Evolutionary conservation across 129 eudicot species (phyloP), one percentile per base, ranked within the genome.

Genomic region (Helichrysum umbraculigerum): DNA sequence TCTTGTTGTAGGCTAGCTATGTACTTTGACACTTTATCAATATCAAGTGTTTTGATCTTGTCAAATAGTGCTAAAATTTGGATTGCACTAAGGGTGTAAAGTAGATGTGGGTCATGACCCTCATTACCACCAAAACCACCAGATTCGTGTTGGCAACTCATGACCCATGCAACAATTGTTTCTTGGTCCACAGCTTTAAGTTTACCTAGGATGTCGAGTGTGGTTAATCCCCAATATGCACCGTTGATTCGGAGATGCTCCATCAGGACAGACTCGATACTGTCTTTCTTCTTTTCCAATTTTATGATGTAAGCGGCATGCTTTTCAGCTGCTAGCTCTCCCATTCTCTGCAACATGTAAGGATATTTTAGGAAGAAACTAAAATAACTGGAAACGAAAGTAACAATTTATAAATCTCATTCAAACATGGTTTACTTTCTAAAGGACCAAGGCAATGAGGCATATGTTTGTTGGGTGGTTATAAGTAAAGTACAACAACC

Each of bases 71-170:
- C 87, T 80, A 90, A 86, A 60, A 93, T 83, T 79, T 93, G 98
- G 72, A 93, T 85, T 4, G 97, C 97, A 77, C 96, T 90, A 44
- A 93, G 96, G 41, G 96, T 90, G 56, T 83, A 86, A 72, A 86
- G 81, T 58, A 93, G 0, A 74, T 93, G 98, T 7, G 98, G 97
- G 81, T 93, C 98, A 78, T 93, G 98, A 3, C 97, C 97, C 66
- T 85, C 80, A 65, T 88, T 93, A 77, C 98, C 98, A 33, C 97
- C 98, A 83, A 90, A 93, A 70, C 98, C 98, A 58, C 98, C 98
- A 44, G 91, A 88, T 84, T 85, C 88, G 56, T 93, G 96, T 76
- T 93, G 98, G 83, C 98, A 93, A 75, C 90, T 86, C 96, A 93
- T 83, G 81, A 93, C 76, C 97, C 96, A 93, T 62, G 98, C 79